Base-by-base conservation (phyloP, 2,329 filamentous ascomycete genomes). In the Fusarium lateritium region DNA sequence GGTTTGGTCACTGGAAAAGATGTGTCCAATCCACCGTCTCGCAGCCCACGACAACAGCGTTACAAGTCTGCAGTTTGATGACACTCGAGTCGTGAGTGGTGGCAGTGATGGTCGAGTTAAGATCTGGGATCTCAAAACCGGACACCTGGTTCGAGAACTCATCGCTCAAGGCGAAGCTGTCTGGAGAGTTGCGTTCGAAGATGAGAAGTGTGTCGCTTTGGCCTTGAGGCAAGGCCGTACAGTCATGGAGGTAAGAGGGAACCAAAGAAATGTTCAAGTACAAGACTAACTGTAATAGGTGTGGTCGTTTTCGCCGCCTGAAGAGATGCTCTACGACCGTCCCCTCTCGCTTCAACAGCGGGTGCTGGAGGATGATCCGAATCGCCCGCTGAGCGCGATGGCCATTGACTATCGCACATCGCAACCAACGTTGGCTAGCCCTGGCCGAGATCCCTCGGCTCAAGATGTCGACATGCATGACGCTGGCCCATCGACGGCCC, bases 11-110 rank as follows among this genome's bases (percentile, higher is more conserved):
- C 82, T 99, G 65, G 91, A 94, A 72, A 93, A 91, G 72, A 97
- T 95, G 86, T 91, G 91, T 64, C 92, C 96, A 1, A 97, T 99
- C 63, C 96, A 99, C 81, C 90, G 96, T 45, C 86, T 99, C 52
- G 96, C 96, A 40, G 96, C 96, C 5, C 96, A 99, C 78, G 96
- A 99, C 80, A 99, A 99, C 79, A 98, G 94, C 78, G 96, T 99
- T 54, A 99, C 96, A 2, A 98, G 94, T 79, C 83, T 99, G 71
- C 96, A 99, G 77, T 99, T 99, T 78, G 96, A 99, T 76, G 94
- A 98, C 76, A 94, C 92, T 24, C 89, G 96, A 56, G 96, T 99
- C 63, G 94, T 99, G 58, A 97, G 94, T 77, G 96, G 96, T 73
- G 97, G 96, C 50, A 97, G 93, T 74, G 96, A 99, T 80, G 96